A percentile compares a stretch with the other conserved stretches of the same genome.
phyloP scores from a whole-genome alignment of 257 asterid genomes.

The Solanum microdontum region DNA sequence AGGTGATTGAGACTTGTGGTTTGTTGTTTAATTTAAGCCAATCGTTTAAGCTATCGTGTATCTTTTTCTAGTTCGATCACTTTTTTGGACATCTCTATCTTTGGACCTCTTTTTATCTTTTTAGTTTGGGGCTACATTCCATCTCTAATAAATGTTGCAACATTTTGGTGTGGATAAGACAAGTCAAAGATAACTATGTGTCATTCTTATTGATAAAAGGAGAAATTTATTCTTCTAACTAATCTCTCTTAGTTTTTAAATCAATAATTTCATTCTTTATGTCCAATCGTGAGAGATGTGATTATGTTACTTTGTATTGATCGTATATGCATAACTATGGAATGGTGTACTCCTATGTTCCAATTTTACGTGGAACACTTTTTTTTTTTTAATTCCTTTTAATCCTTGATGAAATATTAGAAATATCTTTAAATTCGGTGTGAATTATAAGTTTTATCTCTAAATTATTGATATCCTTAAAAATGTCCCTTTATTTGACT shows the following conservation, averaged over 20 bases:
- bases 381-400: too few relatives aligned
- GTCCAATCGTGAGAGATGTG: not conserved
- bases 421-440: too few relatives aligned
- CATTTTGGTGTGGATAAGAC: not conserved
- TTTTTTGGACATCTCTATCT: not conserved
- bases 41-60: not conserved
- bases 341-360: too few relatives aligned
- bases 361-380: not conserved
- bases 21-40: constrained; percentile 5
- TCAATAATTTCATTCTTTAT: not conserved
- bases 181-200: not conserved
- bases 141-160: not conserved
- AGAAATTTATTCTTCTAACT: not conserved
- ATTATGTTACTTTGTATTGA: not conserved
- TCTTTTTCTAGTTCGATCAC: not conserved
- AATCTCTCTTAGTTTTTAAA: not conserved
- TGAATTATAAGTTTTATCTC: too few relatives aligned
- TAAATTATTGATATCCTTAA: too few relatives aligned
- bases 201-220: not conserved
- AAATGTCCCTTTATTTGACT: too few relatives aligned
- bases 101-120: not conserved
- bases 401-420: not conserved
- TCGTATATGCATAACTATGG: not conserved
- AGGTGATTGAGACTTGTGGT: constrained; percentile 11
- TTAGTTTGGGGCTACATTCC: not conserved